A percentile compares a stretch with the other conserved stretches of the same genome.
These are phyloP conservation scores for Penicillium cosmopolitanum DNA, from an alignment of 495 filamentous ascomycete species.

Conservation along the genomic window DNA sequence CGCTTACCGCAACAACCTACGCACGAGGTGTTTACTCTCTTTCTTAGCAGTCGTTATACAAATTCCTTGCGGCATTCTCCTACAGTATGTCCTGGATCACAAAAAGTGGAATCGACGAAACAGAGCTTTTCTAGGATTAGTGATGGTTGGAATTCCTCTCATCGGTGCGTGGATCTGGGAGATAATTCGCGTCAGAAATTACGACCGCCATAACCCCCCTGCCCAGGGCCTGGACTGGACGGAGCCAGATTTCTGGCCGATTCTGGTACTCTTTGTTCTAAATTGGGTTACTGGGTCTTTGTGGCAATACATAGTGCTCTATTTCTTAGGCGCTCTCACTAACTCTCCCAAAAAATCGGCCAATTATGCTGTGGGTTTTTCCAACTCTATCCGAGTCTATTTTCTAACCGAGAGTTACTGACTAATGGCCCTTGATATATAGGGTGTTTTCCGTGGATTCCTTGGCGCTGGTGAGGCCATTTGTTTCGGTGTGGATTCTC, in stretches of 20 bases:
- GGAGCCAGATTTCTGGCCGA: not conserved
- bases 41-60: not conserved
- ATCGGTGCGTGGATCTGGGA: not conserved
- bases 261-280: not conserved
- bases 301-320: not conserved
- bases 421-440: not conserved
- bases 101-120: not conserved
- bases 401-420: not conserved
- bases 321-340: not conserved
- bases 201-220: not conserved
- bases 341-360: not conserved
- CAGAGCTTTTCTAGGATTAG: not conserved
- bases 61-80: not conserved
- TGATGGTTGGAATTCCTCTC: not conserved
- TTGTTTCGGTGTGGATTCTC: not conserved
- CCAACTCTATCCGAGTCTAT: not conserved
- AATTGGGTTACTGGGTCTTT: not conserved
- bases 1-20: not conserved
- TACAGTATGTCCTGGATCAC: not conserved
- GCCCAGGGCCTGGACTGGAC: not conserved
- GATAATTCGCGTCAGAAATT: not conserved
- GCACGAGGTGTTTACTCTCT: not conserved
- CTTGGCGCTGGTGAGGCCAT: not conserved
- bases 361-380: not conserved
- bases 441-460: not conserved